Conservation (phyloP, 371 early-diverging fungal genomes). For the Mucor circinelloides region DNA sequence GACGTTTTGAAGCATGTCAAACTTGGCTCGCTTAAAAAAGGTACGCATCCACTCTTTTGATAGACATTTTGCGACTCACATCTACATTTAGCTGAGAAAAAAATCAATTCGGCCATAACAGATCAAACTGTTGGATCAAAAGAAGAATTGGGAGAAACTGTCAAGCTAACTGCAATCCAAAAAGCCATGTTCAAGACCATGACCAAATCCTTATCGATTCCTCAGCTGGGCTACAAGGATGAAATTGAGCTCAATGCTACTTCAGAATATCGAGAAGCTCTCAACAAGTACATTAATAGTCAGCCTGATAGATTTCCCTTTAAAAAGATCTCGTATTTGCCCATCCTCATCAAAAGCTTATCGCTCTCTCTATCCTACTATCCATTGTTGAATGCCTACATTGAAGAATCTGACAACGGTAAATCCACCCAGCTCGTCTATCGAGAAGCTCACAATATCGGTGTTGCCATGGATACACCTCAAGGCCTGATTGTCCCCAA, state of each 20-base stretch:
- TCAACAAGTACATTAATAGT: slow-evolving; percentile 62
- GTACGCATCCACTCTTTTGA: background rate
- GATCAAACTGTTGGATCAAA: background rate
- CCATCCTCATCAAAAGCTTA: slow-evolving; percentile 90
- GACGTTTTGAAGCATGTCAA: slow-evolving; percentile 20
- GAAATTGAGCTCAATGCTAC: slow-evolving; percentile 76
- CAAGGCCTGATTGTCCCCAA: slow-evolving; percentile 91
- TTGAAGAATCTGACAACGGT: background rate
- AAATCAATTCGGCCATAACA: background rate
- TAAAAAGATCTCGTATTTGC: slow-evolving; percentile 87
- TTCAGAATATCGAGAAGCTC: slow-evolving; percentile 58
- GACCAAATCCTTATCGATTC: slow-evolving; percentile 88
- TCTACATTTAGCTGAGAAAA: background rate
- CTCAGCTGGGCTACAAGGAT: slow-evolving; percentile 93
- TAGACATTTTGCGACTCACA: background rate
- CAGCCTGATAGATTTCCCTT: slow-evolving; percentile 41
- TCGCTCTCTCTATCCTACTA: slow-evolving; percentile 76
- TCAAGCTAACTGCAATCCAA: slow-evolving; percentile 78
- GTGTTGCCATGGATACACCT: slow-evolving; percentile 95
- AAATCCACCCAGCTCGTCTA: slow-evolving; percentile 54
- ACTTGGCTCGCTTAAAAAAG: slow-evolving; percentile 7
- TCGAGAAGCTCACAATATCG: slow-evolving; percentile 83
- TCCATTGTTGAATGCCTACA: slow-evolving; percentile 81
- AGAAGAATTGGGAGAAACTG: slow-evolving; percentile 3
- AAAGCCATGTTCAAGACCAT: slow-evolving; percentile 94